Conservation (phyloP, 1,139 yeast genomes). For the Kodamaea alishanica region DNA sequence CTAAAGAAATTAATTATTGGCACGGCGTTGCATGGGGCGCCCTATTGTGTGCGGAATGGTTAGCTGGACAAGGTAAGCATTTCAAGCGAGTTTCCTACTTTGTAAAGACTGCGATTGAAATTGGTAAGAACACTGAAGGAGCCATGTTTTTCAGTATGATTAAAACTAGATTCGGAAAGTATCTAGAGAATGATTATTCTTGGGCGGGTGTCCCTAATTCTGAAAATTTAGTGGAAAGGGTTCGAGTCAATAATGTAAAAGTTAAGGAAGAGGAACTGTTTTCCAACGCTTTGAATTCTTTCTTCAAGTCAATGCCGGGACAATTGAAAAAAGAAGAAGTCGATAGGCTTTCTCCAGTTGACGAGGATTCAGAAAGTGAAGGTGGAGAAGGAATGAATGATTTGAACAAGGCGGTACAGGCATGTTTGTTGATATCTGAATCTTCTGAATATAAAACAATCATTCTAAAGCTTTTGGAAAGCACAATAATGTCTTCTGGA, state of each 20-base stretch:
- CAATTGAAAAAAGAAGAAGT: background rate
- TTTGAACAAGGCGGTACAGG: conserved; percentile 33
- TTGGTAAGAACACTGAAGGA: conserved; percentile 17
- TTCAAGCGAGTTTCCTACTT: conserved; percentile 16
- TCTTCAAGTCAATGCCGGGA: background rate
- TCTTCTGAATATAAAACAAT: conserved; percentile 40
- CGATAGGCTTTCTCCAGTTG: background rate
- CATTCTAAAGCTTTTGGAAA: conserved; percentile 36
- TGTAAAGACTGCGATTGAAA: conserved; percentile 19
- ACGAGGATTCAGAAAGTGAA: background rate
- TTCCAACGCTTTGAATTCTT: background rate
- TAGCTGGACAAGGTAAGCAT: conserved; percentile 20
- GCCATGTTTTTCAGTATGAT: background rate
- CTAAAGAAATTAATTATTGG: conserved; percentile 27
- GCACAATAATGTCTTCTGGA: conserved; percentile 38
- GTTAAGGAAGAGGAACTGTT: background rate
- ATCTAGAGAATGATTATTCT: conserved; percentile 18
- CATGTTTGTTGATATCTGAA: conserved; percentile 50
- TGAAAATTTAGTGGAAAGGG: background rate
- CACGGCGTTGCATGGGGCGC: conserved; percentile 43
- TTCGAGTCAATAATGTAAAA: background rate
- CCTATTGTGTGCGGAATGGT: conserved; percentile 48
- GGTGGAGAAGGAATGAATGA: conserved; percentile 9
- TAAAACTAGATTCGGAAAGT: conserved; percentile 1
- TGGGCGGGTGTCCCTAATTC: conserved; percentile 27